A percentile compares a stretch with the other conserved stretches of the same genome.
Evolutionary conservation across 2,329 filamentous ascomycete species (phyloP).

Genomic region (Cryphonectria radicalis): DNA sequence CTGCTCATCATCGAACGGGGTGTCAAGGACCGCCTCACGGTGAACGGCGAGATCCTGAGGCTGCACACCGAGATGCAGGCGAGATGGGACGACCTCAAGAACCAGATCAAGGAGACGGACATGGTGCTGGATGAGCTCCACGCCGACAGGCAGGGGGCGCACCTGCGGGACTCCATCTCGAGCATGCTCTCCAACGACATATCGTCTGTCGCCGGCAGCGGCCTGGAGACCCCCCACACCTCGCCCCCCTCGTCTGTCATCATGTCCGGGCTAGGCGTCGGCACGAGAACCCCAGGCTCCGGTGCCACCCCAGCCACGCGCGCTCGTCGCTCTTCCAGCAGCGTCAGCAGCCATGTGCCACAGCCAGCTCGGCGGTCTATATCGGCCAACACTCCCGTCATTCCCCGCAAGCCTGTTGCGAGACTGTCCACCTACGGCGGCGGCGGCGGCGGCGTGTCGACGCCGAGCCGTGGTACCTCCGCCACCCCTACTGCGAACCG

Average conservation of each 20-base stretch:
- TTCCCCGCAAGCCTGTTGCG: constrained; percentile 47
- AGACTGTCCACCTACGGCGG: constrained; percentile 55
- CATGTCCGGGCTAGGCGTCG: constrained; percentile 57
- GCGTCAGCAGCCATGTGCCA: constrained; percentile 48
- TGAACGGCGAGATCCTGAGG: constrained; percentile 92
- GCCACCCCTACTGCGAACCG: constrained; percentile 53
- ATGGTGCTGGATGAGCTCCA: constrained; percentile 73
- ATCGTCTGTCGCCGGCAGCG: constrained; percentile 67
- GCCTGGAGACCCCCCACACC: constrained; percentile 72
- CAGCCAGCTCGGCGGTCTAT: constrained; percentile 52
- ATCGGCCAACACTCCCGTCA: constrained; percentile 48
- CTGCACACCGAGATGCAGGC: constrained; percentile 83
- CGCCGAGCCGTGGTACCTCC: constrained; percentile 48
- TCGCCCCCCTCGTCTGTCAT: constrained; percentile 66
- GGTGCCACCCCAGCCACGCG: constrained; percentile 25
- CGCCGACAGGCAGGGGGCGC: constrained; percentile 65
- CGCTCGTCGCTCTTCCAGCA: constrained; percentile 50
- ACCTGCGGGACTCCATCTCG: constrained; percentile 89
- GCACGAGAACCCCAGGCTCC: no score
- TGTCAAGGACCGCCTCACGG: constrained; percentile 91
- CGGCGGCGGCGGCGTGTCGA: constrained; percentile 40
- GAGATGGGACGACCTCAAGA: constrained; percentile 78
- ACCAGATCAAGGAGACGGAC: constrained; percentile 79
- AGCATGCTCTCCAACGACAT: constrained; percentile 86
- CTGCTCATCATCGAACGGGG: constrained; percentile 92